phyloP scores from a whole-genome alignment of 2,329 filamentous ascomycete genomes.

The Trichoderma hamatum region DNA sequence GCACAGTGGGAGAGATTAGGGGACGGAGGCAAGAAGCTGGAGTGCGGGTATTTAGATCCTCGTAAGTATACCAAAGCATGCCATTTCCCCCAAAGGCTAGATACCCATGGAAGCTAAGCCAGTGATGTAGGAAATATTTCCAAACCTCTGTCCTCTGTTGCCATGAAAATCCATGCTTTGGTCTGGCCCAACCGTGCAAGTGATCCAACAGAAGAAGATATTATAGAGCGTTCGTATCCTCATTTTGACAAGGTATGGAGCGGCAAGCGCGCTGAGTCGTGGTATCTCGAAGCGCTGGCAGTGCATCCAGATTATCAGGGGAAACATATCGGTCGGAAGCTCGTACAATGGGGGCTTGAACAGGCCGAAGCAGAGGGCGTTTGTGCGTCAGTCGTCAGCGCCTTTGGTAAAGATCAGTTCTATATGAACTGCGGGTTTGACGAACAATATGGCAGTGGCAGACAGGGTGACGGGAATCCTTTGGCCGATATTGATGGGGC shows the following conservation, averaged over 20 bases:
- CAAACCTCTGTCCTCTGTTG: neutral
- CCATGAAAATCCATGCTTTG: neutral
- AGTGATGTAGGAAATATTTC: neutral
- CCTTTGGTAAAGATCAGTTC: neutral
- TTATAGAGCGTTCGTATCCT: neutral
- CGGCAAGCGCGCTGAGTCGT: slow-evolving; percentile 3
- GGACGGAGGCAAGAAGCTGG: neutral
- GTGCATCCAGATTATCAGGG: neutral
- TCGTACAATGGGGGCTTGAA: neutral
- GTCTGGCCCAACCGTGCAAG: slow-evolving; percentile 1
- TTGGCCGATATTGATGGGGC: neutral
- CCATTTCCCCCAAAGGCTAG: no score
- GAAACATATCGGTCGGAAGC: neutral
- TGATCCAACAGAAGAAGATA: neutral
- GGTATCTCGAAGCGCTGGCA: neutral
- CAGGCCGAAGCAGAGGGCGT: neutral
- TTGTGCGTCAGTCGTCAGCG: neutral
- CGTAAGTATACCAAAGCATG: neutral
- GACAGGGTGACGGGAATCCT: neutral
- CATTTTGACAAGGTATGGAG: neutral
- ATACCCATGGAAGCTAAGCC: neutral
- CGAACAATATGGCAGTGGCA: neutral
- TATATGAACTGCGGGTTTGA: neutral
- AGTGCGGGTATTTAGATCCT: neutral
- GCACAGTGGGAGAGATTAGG: neutral